Base-by-base conservation (phyloP, 495 filamentous ascomycete genomes). In the Aspergillus hancockii region DNA sequence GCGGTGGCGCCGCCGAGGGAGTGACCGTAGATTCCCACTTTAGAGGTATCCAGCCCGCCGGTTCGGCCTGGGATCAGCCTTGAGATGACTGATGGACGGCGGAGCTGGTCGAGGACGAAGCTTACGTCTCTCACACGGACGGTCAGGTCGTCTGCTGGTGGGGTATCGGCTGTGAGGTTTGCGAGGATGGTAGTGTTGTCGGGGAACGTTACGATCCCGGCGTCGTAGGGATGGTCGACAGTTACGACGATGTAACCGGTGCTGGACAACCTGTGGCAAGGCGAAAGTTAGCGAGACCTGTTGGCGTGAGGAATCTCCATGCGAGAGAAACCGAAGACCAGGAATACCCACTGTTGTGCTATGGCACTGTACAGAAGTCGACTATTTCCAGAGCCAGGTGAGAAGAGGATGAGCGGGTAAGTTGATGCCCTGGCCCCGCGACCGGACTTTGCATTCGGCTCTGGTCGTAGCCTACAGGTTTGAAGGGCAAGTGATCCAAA, bases 1-100 rank as follows among this genome's bases (percentile, higher is more conserved):
- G 81, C 63, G 0, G 81, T 68, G 0, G 79, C 76, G 16, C 83
- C 83, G 18, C 83, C 83, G 10, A 84, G 65, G 0, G 82, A 83
- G 53, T 85, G 81, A 0, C 83, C 82, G 32, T 78, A 76, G 21
- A 79, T 69, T 2, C 66, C 77, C 14, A 76, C 71, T 12, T 67
- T 66, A 28, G 50, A 43, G 19, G 65, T 60, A 32, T 22, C 22
- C 43, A 46, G 18, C 8, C 43, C 43, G 8, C 18, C 7, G 16
- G 43, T 8, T 22, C 12, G 18, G 18, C 43, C 43, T 13, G 67
- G 54, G 21, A 76, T 47, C 12, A 53, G 53, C 54, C 40, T 50
- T 40, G 21, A 19, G 25, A 64, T 25, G 21, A 36, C 43, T 21
- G 57, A 62, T 57, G 56, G 28, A 46, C 58, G 54, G 19, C 53